Evolutionary conservation across 441 rosid genomes (phyloP).

Genomic region (Arabidopsis hybrid): DNA sequence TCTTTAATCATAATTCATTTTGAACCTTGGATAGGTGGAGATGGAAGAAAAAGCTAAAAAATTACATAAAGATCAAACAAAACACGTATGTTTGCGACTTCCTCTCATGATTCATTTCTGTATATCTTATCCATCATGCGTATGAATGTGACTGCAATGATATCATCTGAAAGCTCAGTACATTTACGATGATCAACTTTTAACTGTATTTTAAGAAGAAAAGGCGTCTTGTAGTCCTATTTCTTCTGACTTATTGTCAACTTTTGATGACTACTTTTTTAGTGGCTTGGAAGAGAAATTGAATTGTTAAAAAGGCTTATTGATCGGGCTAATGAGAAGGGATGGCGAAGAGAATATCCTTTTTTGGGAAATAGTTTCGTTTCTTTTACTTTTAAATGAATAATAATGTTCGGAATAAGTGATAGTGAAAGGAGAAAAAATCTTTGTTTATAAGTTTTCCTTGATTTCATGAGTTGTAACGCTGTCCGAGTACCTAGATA

Average conservation of each 20-base stretch:
- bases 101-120: slow-evolving; percentile 30
- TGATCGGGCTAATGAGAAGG: slow-evolving; percentile 87
- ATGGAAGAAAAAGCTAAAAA: slow-evolving; percentile 68
- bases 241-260: slow-evolving; percentile 37
- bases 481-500: slow-evolving; percentile 76
- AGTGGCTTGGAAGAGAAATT: slow-evolving; percentile 84
- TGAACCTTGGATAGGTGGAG: slow-evolving; percentile 60
- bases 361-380: slow-evolving; percentile 16
- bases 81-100: slow-evolving; percentile 66
- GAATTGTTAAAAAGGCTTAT: slow-evolving; percentile 65
- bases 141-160: slow-evolving; percentile 2
- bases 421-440: slow-evolving; percentile 6
- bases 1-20: slow-evolving; percentile 21
- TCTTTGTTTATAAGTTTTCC: slow-evolving; percentile 44
- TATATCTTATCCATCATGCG: slow-evolving; percentile 9
- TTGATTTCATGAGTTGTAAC: slow-evolving; percentile 66
- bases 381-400: slow-evolving; percentile 14
- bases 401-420: slow-evolving; percentile 21
- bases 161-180: slow-evolving; percentile 4
- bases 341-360: slow-evolving; percentile 99
- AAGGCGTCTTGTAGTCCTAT: slow-evolving; percentile 9
- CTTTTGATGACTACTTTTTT: slow-evolving; percentile 40
- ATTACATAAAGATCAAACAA: slow-evolving; percentile 79
- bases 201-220: slow-evolving; percentile 23
- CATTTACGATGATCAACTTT: slow-evolving; percentile 23